Base-by-base conservation (phyloP, 176 grass and related monocot species). In the Rhynchospora breviuscula region DNA sequence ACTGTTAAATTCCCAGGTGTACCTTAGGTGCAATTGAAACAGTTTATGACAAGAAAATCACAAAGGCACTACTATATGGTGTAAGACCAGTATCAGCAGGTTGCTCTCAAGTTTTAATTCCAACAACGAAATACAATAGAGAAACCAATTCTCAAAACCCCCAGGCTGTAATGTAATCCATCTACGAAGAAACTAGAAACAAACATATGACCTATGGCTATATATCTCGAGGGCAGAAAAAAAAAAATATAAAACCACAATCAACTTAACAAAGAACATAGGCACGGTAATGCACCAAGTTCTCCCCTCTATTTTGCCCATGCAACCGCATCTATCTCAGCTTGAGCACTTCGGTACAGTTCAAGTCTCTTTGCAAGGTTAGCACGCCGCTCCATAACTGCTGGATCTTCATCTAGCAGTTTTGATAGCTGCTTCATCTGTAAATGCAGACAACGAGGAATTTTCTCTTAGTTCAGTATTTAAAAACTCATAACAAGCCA, bases 381-480 rank as follows among this genome's bases (percentile, higher is more conserved):
- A 18, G 84, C 83, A 81, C 94, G 88, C 23, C 90, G 92, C 40
- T 94, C 94, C 94, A 94, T 97, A 44, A 97, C 92, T 14, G 90
- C 88, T 0, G 92, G 94, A 51, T 94, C 94, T 89, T 97, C 94
- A 0, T 97, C 94, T 5, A 97, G 88, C 25, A 97, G 74, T 63
- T 93, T 94, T 0, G 92, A 92, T 23, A 94, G 92, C 78, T 97
- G 94, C 84, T 89, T 91, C 22, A 87, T 90, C 94, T 97, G 85
- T 59, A 89, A 21, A 91, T 8, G 33, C 72, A 84, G 21, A 68
- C 70, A 8, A 67, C 11, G 54, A 33, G 6, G 7, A 57, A 78
- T 33, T 35, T 35, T 67, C 49, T 31, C 7, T 12, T 0, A 57
- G 31, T 57, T 78, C 25, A 5, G 12, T 57, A 54, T 21, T 49